Base-by-base conservation (phyloP, 2,329 filamentous ascomycete species). In the Ceratocystis albifundus region DNA sequence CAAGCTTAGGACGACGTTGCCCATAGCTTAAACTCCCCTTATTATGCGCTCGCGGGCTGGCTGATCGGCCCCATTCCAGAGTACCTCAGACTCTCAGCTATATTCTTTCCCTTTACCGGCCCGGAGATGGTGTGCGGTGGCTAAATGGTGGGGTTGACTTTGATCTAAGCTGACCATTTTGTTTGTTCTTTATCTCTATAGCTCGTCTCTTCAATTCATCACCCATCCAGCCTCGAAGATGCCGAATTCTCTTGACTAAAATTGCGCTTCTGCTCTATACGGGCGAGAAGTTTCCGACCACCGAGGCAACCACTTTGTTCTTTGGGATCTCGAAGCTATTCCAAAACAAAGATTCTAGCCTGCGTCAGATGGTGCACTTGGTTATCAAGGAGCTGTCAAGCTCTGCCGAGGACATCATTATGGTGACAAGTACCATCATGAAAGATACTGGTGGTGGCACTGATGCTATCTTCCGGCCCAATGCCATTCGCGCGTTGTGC, bases 351-450 rank as follows among this genome's bases (percentile, higher is more conserved):
- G 94, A 99, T 87, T 89, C 92, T 73, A 93, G 90, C 72, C 82
- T 99, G 75, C 90, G 94, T 73, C 94, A 99, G 81, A 96, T 97
- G 92, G 93, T 99, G 64, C 96, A 97, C 79, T 83, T 97, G 71
- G 87, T 96, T 75, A 90, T 97, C 80, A 99, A 97, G 84, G 94
- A 99, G 83, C 82, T 99, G 73, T 90, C 93, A 71, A 86, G 87
- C 76, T 96, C 91, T 28, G 94, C 94, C 68, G 91, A 97, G 80
- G 94, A 99, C 82, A 95, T 96, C 70, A 99, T 99, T 76, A 97
- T 99, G 94, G 94, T 96, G 69, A 99, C 94, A 20, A 96, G 90
- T 78, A 96, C 93, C 71, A 96, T 99, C 72, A 99, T 97, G 94
- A 99, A 99, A 81, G 94, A 99, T 76, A 96, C 93, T 10, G 91